phyloP scores from a whole-genome alignment of 805 yeast genomes.

The Saccharomycopsis fibuligera region DNA sequence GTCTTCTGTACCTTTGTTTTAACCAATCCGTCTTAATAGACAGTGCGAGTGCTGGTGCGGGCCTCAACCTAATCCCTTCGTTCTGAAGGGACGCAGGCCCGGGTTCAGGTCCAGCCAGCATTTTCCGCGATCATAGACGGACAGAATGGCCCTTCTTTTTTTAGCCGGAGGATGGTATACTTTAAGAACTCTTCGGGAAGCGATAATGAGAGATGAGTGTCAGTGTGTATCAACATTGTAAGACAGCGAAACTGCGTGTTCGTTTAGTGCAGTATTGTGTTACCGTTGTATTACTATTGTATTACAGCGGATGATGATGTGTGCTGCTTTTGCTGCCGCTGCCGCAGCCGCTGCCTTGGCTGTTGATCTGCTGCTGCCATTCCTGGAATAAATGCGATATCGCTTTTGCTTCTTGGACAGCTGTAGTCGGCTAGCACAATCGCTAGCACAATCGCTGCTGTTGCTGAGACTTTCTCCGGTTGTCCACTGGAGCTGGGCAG shows the following conservation, averaged over 20 bases:
- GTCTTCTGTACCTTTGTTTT: conserved; percentile 12
- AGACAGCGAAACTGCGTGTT: not conserved
- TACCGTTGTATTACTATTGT: not conserved
- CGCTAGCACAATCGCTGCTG: too few species aligned
- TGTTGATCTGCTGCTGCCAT: too few species aligned
- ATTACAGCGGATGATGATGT: not conserved
- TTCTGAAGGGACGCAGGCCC: not conserved
- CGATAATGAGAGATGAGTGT: conserved; percentile 14
- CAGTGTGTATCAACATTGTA: conserved; percentile 13
- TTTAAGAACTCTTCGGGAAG: conserved; percentile 16
- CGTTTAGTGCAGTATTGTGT: not conserved
- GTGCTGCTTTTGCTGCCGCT: too few species aligned
- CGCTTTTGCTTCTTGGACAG: too few species aligned
- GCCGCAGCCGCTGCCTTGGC: too few species aligned
- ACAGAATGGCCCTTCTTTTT: conserved; percentile 2
- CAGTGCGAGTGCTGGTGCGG: conserved; percentile 10
- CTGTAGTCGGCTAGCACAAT: too few species aligned
- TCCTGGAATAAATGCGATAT: too few species aligned
- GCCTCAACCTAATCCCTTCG: not conserved
- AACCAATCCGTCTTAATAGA: conserved; percentile 14
- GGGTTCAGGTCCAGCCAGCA: not conserved
- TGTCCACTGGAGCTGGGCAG: too few species aligned
- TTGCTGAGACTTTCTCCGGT: too few species aligned
- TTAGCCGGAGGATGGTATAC: conserved; percentile 7
- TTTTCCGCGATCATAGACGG: conserved; percentile 15